These are phyloP conservation scores for Fraxinus platypoda DNA, from an alignment of 305 asterid genomes.

Conservation along the genomic window DNA sequence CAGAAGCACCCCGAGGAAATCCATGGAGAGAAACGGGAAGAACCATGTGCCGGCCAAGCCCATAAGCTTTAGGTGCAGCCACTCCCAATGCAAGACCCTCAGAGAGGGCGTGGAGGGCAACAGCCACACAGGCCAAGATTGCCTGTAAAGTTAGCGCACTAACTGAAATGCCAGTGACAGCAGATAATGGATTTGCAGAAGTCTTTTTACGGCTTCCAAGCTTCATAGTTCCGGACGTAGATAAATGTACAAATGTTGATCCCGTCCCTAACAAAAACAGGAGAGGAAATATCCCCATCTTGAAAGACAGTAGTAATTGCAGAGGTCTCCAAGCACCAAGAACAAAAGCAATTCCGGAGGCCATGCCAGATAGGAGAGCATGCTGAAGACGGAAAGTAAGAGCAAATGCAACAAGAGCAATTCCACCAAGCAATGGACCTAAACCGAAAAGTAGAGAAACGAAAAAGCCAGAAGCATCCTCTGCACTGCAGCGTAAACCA, in stretches of 20 bases:
- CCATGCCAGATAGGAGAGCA: constrained; percentile 78
- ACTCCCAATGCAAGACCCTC: constrained; percentile 97
- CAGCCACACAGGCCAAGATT: constrained; percentile 60
- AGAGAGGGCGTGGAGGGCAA: constrained; percentile 78
- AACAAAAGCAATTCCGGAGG: constrained; percentile 86
- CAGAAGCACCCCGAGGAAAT: constrained; percentile 95
- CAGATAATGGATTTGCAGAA: constrained; percentile 54
- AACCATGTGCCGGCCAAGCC: constrained; percentile 92
- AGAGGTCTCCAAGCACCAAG: constrained; percentile 90
- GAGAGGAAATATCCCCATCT: constrained; percentile 62
- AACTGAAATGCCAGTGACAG: constrained; percentile 39
- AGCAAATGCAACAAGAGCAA: constrained; percentile 73
- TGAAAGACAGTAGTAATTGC: constrained; percentile 64
- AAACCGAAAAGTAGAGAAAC: constrained; percentile 84
- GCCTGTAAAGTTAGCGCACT: constrained; percentile 83
- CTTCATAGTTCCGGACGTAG: constrained; percentile 46
- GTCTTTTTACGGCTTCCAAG: constrained; percentile 58
- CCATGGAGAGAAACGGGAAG: constrained; percentile 95
- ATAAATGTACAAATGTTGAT: constrained; percentile 41
- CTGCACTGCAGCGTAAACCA: constrained; percentile 54
- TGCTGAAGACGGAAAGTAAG: constrained; percentile 75
- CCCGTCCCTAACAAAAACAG: constrained; percentile 58
- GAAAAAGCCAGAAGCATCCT: constrained; percentile 84
- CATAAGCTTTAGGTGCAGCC: constrained; percentile 96
- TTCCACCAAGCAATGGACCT: constrained; percentile 88